Conservation (phyloP, 805 yeast species). For the Debaryomyces castellii region DNA sequence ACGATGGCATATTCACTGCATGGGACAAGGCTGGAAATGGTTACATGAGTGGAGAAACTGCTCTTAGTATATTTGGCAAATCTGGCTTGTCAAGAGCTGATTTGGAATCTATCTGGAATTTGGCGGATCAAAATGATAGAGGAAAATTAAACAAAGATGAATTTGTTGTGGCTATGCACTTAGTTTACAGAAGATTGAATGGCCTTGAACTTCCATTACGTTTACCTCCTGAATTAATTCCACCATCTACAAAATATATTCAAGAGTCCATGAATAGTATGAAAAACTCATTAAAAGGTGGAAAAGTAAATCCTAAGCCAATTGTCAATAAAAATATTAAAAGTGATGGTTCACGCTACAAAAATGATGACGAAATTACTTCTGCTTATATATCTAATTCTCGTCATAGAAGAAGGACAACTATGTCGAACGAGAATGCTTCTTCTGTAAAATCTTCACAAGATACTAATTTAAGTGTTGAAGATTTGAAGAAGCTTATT, state of each 20-base stretch:
- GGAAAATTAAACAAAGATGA: slow-evolving; percentile 87
- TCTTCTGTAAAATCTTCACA: slow-evolving; percentile 18
- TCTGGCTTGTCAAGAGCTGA: slow-evolving; percentile 86
- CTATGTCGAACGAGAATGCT: slow-evolving; percentile 13
- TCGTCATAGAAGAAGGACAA: slow-evolving; percentile 47
- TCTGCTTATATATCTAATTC: slow-evolving; percentile 70
- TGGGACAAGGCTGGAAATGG: slow-evolving; percentile 78
- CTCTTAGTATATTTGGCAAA: slow-evolving; percentile 84
- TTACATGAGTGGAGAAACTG: slow-evolving; percentile 72
- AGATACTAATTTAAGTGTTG: slow-evolving; percentile 43
- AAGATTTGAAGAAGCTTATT: slow-evolving; percentile 60
- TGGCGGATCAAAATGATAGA: slow-evolving; percentile 77
- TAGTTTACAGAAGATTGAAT: slow-evolving; percentile 85
- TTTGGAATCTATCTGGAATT: slow-evolving; percentile 86
- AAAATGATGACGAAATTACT: slow-evolving; percentile 66
- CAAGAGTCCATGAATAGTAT: slow-evolving; percentile 69
- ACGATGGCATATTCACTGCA: slow-evolving; percentile 82
- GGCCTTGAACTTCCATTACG: slow-evolving; percentile 82
- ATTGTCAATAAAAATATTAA: slow-evolving; percentile 22
- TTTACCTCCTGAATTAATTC: slow-evolving; percentile 86
- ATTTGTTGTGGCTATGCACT: slow-evolving; percentile 96
- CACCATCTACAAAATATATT: slow-evolving; percentile 77
- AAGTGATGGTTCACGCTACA: slow-evolving; percentile 42
- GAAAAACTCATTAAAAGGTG: slow-evolving; percentile 59
- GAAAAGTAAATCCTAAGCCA: slow-evolving; percentile 16